These are phyloP conservation scores for Cryptococcus amylolentus DNA, from an alignment of 1,284 basidiomycete genomes.

Conservation along the genomic window DNA sequence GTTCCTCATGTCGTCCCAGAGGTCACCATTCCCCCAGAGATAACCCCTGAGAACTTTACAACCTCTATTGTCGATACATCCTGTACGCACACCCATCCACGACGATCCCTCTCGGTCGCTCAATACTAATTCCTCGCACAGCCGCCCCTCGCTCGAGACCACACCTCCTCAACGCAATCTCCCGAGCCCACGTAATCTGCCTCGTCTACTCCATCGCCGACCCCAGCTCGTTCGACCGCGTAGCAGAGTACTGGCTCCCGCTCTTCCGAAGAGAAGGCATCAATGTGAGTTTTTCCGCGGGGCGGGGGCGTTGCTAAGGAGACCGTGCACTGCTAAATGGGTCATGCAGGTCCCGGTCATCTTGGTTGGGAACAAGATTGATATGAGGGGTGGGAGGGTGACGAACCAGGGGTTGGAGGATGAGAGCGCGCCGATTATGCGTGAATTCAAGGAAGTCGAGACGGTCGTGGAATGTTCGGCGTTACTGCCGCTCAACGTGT, in stretches of 20 bases:
- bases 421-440: slow-evolving; percentile 92
- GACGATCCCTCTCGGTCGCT: not conserved
- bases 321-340: not conserved
- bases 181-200: slow-evolving; percentile 95
- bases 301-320: not conserved
- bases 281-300: slow-evolving; percentile 59
- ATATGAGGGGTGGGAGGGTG: slow-evolving; percentile 84
- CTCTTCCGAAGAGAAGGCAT: slow-evolving; percentile 92
- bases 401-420: slow-evolving; percentile 93
- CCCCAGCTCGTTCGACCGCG: slow-evolving; percentile 90
- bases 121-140: slow-evolving; percentile 1
- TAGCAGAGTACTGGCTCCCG: slow-evolving; percentile 98
- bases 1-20: slow-evolving; percentile 89
- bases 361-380: slow-evolving; percentile 97
- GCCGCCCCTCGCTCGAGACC: slow-evolving; percentile 55
- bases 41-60: slow-evolving; percentile 91
- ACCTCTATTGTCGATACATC: slow-evolving; percentile 95
- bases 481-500: slow-evolving; percentile 82
- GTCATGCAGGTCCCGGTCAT: slow-evolving; percentile 81
- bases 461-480: slow-evolving; percentile 98
- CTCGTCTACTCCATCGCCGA: slow-evolving; percentile 96
- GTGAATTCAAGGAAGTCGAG: slow-evolving; percentile 98
- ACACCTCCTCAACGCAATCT: slow-evolving; percentile 89
- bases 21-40: slow-evolving; percentile 91
- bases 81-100: slow-evolving; percentile 56